Evolutionary conservation across 2,329 filamentous ascomycete genomes (phyloP), one percentile per base, ranked within the genome.

Genomic region (Penicillium decumbens): DNA sequence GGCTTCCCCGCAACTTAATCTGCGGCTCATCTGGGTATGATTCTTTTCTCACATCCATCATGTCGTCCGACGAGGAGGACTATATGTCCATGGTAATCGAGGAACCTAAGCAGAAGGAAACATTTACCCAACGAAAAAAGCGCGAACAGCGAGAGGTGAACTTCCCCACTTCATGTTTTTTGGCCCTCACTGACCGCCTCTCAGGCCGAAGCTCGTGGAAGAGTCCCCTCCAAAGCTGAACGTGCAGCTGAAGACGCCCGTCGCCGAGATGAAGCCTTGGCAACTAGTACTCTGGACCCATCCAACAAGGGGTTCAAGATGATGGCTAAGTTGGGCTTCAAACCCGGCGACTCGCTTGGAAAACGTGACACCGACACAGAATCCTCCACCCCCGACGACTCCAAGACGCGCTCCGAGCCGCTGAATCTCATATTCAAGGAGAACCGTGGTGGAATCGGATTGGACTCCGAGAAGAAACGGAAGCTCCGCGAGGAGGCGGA

Each of bases 281-380:
- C 84, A 4, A 87, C 75, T n/a, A 88, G 86, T 4, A 76, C 93
- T 42, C 75, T 95, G 6, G 80, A 84, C 18, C 78, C 81, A 43
- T 80, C 79, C 60, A 95, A 85, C 73, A 97, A 96, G 66, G 93
- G 92, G 1, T 82, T 95, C 54, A 83, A 88, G 57, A 96, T 98
- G 89, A 95, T 98, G 91, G 86, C 89, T 20, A 92, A 89, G 70
- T 88, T 98, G 78, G 93, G 93, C 0, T 98, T 95, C 74, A 85
- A 83, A 50, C 76, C 81, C 18, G 90, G 91, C 23, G 83, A 82
- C 30, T 79, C 83, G 0, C 75, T 97, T 3, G 93, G 93, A 1
- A 82, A 80, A 59, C 74, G 77, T n/a, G 45, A 72, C 72, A 7
- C 70, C 13, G 49, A 45, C 18, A 15, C 20, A 12, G 39, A 44